Evolutionary conservation across 306 rosid genomes (phyloP).

Genomic region (Gillenia trifoliata): DNA sequence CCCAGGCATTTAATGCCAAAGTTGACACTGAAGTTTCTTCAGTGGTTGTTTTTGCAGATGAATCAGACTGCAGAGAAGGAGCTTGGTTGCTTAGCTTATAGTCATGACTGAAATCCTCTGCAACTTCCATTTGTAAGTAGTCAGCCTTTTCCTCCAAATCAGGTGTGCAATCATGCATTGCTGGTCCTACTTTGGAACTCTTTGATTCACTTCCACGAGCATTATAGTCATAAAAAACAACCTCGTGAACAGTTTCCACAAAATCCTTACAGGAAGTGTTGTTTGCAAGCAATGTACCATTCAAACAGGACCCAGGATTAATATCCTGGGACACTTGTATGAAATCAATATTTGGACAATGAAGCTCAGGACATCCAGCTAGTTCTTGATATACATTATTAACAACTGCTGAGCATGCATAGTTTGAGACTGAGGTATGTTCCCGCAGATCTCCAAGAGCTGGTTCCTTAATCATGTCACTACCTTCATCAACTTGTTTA

Average conservation of each 20-base stretch:
- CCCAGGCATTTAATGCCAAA: constrained; percentile 24
- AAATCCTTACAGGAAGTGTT: constrained; percentile 28
- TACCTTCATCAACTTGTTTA: neutral
- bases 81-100: constrained; percentile 12
- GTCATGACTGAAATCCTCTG: constrained; percentile 4
- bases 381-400: neutral
- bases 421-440: neutral
- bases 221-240: constrained; percentile 19
- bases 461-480: neutral
- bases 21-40: constrained; percentile 15
- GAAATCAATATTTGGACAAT: neutral
- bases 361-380: neutral
- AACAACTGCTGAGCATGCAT: neutral
- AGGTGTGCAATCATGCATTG: constrained; percentile 19
- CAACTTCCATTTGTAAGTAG: constrained; percentile 18
- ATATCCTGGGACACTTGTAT: constrained; percentile 19
- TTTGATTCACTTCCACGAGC: constrained; percentile 17
- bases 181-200: constrained; percentile 16
- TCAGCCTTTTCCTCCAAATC: constrained; percentile 25
- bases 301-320: constrained; percentile 16
- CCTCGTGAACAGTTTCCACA: constrained; percentile 21
- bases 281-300: constrained; percentile 24
- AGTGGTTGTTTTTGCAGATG: constrained; percentile 23
- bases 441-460: neutral
- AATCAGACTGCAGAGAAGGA: constrained; percentile 16